Evolutionary conservation across 345 rosid genomes (phyloP).

Genomic region (Salix koriyanagi): DNA sequence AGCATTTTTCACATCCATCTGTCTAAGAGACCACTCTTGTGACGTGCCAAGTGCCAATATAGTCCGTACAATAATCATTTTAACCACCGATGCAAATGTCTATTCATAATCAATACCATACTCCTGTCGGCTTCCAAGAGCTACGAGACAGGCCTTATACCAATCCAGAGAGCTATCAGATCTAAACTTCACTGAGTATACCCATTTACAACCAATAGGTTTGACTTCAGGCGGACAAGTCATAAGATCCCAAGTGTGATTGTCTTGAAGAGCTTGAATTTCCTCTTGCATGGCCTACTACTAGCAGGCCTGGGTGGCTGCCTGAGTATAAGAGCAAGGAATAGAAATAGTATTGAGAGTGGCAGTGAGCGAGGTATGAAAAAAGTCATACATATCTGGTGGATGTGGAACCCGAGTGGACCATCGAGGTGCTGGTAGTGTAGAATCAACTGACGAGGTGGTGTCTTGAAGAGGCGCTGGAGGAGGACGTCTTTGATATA

Average conservation of each 20-base stretch:
- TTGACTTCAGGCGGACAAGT: not conserved
- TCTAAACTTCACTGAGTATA: not conserved
- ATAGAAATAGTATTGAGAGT: not conserved
- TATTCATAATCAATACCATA: not conserved
- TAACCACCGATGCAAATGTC: not conserved
- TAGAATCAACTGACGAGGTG: not conserved
- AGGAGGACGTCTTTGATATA: not conserved
- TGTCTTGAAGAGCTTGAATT: not conserved
- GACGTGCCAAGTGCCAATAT: not conserved
- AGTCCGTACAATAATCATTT: not conserved
- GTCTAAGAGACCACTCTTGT: not conserved
- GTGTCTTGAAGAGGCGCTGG: not conserved
- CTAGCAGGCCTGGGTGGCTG: not conserved
- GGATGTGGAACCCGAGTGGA: not conserved
- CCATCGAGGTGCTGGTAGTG: not conserved
- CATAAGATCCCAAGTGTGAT: not conserved
- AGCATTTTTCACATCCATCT: not conserved
- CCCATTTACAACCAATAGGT: not conserved
- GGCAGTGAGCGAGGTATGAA: not conserved
- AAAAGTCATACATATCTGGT: not conserved
- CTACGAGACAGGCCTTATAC: not conserved
- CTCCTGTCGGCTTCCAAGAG: not conserved
- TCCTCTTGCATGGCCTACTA: not conserved
- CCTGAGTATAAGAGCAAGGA: not conserved
- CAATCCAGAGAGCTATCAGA: not conserved